Conservation (phyloP, 2,329 filamentous ascomycete genomes). For the Penicillium fuscoglaucum region DNA sequence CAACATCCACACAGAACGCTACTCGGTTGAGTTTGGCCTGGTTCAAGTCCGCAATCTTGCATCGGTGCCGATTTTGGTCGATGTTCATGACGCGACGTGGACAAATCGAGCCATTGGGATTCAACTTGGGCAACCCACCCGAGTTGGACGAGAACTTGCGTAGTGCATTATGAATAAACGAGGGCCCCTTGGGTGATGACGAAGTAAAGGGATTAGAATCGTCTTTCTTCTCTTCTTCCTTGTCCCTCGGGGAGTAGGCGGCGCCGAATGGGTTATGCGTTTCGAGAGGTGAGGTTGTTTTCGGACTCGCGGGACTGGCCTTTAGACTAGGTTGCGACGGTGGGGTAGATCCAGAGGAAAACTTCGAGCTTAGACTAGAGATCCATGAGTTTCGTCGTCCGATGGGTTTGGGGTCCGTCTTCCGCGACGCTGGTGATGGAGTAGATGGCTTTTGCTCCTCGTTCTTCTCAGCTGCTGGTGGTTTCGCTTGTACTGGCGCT, state of each 20-base stretch:
- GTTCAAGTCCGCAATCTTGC: slow-evolving; percentile 74
- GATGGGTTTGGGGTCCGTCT: slow-evolving; percentile 33
- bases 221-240: slow-evolving; percentile 45
- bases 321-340: slow-evolving; percentile 39
- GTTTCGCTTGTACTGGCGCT: slow-evolving; percentile 20
- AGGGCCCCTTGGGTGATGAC: slow-evolving; percentile 69
- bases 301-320: slow-evolving; percentile 31
- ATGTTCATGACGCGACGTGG: slow-evolving; percentile 82
- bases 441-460: slow-evolving; percentile 26
- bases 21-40: slow-evolving; percentile 80
- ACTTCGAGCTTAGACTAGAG: slow-evolving; percentile 87
- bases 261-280: slow-evolving; percentile 48
- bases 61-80: slow-evolving; percentile 75
- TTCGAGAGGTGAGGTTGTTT: slow-evolving; percentile 40
- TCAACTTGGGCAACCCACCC: slow-evolving; percentile 53
- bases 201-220: slow-evolving; percentile 48
- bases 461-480: slow-evolving; percentile 19
- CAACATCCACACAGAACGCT: slow-evolving; percentile 94
- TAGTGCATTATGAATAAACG: slow-evolving; percentile 77
- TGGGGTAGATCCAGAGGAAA: slow-evolving; percentile 62
- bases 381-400: slow-evolving; percentile 80
- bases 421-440: slow-evolving; percentile 25
- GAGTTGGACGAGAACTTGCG: slow-evolving; percentile 69
- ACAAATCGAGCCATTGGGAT: slow-evolving; percentile 68
- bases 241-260: slow-evolving; percentile 43